Evolutionary conservation across 768 basidiomycete genomes (phyloP).

Genomic region (Rhodotorula graminis): DNA sequence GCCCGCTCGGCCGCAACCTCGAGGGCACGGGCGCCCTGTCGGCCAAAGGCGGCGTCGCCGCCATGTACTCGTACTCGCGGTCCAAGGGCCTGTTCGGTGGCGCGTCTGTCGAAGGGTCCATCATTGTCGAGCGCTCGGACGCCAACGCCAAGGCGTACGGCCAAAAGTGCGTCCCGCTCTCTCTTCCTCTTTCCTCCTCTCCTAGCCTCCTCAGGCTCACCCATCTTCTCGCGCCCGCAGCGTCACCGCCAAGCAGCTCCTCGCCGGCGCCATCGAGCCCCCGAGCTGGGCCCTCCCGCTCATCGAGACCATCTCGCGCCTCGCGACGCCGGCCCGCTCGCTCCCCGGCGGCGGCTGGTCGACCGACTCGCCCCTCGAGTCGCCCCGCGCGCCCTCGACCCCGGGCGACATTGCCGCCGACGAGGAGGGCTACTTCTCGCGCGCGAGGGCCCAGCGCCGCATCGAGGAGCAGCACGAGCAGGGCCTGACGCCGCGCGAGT

Average conservation of each 20-base stretch:
- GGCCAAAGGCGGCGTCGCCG: conserved; percentile 78
- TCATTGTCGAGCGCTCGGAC: conserved; percentile 90
- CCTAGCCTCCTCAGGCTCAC: not conserved
- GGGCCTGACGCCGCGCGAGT: conserved; percentile 8
- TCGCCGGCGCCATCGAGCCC: conserved; percentile 67
- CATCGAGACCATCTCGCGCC: conserved; percentile 66
- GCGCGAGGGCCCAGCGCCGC: not conserved
- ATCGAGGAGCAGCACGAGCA: not conserved
- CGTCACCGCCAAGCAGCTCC: conserved; percentile 71
- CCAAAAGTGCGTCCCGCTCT: conserved; percentile 34
- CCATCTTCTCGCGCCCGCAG: conserved; percentile 42
- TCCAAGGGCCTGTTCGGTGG: conserved; percentile 92
- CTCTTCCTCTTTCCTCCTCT: not conserved
- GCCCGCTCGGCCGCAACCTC: conserved; percentile 84
- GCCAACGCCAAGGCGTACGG: conserved; percentile 78
- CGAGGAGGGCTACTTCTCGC: conserved; percentile 6
- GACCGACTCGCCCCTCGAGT: conserved; percentile 37
- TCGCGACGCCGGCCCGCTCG: conserved; percentile 48
- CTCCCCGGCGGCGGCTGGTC: conserved; percentile 7
- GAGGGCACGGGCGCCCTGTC: conserved; percentile 81
- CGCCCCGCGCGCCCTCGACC: conserved; percentile 40
- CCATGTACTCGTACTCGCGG: conserved; percentile 67
- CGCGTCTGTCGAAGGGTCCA: conserved; percentile 63
- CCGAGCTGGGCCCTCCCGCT: conserved; percentile 76
- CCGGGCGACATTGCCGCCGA: conserved; percentile 21